These are phyloP conservation scores for Kwoniella sp. DNA, from an alignment of 768 basidiomycete genomes.

Conservation along the genomic window DNA sequence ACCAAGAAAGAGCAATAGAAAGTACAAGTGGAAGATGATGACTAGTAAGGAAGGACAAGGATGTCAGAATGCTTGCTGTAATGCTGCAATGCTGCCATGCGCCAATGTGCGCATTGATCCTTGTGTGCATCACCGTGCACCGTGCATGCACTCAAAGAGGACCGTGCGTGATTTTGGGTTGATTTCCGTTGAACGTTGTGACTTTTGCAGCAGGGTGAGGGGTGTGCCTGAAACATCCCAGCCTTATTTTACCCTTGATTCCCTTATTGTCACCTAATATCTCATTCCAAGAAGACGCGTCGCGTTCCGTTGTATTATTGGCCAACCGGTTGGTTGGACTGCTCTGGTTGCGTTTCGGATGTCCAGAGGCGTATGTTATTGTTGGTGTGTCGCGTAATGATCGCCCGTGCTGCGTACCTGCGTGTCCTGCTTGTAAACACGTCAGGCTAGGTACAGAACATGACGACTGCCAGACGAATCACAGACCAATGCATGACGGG, in stretches of 20 bases:
- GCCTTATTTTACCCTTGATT: slow-evolving; percentile 2
- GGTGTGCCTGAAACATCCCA: slow-evolving; percentile 18
- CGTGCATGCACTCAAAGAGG: background rate
- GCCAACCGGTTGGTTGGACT: no score
- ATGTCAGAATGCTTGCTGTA: no score
- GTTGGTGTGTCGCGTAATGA: no score
- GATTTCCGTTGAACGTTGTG: background rate
- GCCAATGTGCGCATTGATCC: background rate
- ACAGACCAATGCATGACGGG: no score
- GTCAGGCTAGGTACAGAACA: no score
- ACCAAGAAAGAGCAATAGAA: background rate
- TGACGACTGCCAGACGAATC: no score
- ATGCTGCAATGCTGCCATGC: background rate
- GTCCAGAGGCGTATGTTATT: no score
- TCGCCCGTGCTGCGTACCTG: no score
- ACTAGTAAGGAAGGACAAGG: background rate
- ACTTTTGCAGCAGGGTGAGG: background rate
- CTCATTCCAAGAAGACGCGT: slow-evolving; percentile 10
- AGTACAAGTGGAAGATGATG: background rate
- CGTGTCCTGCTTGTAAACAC: no score
- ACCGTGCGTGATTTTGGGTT: background rate
- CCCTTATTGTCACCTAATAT: slow-evolving; percentile 6
- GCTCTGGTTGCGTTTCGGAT: no score
- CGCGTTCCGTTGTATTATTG: no score
- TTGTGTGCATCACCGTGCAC: background rate